Evolutionary conservation across 2,329 filamentous ascomycete genomes (phyloP), one percentile per base, ranked within the genome.

Genomic region (Aspergillus eucalypticola): DNA sequence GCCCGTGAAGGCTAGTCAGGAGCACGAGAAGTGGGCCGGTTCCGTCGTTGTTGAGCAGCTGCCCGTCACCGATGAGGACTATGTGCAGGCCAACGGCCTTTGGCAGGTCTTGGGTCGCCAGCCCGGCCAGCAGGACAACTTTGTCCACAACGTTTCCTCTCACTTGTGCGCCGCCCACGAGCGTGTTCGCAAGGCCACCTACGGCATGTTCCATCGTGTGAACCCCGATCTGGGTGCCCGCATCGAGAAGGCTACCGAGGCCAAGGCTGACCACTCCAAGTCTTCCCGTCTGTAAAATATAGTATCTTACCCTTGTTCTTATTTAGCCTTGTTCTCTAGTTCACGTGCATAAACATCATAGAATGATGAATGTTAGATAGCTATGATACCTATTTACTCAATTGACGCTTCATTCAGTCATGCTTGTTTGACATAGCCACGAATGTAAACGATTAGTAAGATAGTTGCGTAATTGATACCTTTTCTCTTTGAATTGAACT

Each of bases 121-220:
- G 54, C 73, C 76, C 3, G 86, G 84, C 2, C 86, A 88, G 70
- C 86, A 88, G 73, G 81, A 85, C 2, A 85, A 86, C 70, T 86
- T 87, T 60, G 75, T 89, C 41, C 71, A 78, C 59, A 89, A 88
- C 64, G 79, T 89, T 17, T 75, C 85, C 2, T 84, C 77, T 3
- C 85, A 88, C 66, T 73, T 89, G 63, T 76, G 75, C 48, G 81
- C 75, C 54, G 86, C 85, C 2, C 77, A 82, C 65, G 76, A 79
- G 60, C 82, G 82, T 64, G 84, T 86, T 39, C 80, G 86, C 39
- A 78, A 82, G 66, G 79, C 82, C 44, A 86, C 85, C 15, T 88
- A 87, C 67, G 83, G 78, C 54, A 87, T 88, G 84, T 89, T 88
- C 72, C 70, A 72, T 42, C 79, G 78, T 48, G 84, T 88, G n/a